A percentile compares a stretch with the other conserved stretches of the same genome.
These are phyloP conservation scores for Parietaria judaica DNA, from an alignment of 306 rosid genomes.

Conservation along the genomic window DNA sequence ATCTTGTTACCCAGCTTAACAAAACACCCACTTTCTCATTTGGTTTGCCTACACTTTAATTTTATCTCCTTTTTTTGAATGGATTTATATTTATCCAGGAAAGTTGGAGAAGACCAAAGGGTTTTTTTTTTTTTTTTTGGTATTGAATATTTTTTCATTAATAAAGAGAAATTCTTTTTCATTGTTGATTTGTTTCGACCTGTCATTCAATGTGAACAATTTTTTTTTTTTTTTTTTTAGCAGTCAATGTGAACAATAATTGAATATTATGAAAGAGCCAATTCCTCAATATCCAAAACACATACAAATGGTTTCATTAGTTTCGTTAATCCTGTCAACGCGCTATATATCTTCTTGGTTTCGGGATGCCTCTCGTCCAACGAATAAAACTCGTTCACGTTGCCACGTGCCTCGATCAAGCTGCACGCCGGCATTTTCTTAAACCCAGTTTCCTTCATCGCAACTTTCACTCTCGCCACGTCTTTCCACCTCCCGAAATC, in stretches of 20 bases:
- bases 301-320: conserved; percentile 25
- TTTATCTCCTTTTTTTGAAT: not conserved
- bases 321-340: conserved; percentile 26
- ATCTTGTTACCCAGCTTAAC: not conserved
- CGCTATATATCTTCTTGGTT: conserved; percentile 28
- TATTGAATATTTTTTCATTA: too few species aligned
- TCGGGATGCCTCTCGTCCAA: conserved; percentile 33
- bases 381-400: conserved; percentile 31
- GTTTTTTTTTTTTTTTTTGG: too few species aligned
- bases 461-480: conserved; percentile 59
- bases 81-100: too few species aligned
- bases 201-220: too few species aligned
- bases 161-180: too few species aligned
- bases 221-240: too few species aligned
- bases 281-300: conserved; percentile 19
- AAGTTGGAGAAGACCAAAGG: conserved; percentile 83
- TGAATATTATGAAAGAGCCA: not conserved
- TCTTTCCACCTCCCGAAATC: conserved; percentile 73
- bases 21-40: not conserved
- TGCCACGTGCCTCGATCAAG: conserved; percentile 33
- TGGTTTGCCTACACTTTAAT: not conserved
- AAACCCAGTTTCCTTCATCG: conserved; percentile 55
- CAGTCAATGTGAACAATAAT: too few species aligned
- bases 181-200: too few species aligned
- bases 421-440: conserved; percentile 39